Evolutionary conservation across 2,329 filamentous ascomycete species (phyloP).

Genomic region (Beauveria asiatica): DNA sequence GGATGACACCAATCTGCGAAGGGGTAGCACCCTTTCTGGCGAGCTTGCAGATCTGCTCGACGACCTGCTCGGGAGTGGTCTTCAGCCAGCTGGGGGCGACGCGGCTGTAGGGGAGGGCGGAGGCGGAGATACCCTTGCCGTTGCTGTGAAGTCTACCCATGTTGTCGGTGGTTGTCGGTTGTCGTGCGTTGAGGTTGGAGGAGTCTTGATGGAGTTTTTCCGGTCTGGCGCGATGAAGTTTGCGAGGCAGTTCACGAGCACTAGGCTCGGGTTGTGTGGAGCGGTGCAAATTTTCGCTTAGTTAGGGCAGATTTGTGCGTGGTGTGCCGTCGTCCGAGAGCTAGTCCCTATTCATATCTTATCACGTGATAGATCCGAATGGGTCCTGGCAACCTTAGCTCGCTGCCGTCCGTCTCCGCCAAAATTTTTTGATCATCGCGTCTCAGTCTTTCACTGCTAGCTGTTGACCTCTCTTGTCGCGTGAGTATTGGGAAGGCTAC

Average conservation of each 20-base stretch:
- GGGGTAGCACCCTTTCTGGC: constrained; percentile 98
- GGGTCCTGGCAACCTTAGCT: constrained; percentile 13
- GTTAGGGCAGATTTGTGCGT: constrained; percentile 32
- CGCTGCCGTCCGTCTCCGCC: constrained; percentile 7
- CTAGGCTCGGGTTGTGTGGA: constrained; percentile 28
- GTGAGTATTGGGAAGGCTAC: neutral
- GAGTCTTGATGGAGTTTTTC: constrained; percentile 20
- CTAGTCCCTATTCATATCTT: neutral
- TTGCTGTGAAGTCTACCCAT: constrained; percentile 99
- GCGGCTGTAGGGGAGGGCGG: constrained; percentile 94
- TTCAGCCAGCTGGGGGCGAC: constrained; percentile 91
- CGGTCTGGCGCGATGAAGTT: constrained; percentile 11
- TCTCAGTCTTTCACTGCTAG: neutral
- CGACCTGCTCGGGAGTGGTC: constrained; percentile 96
- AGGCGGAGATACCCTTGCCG: constrained; percentile 97
- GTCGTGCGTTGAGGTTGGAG: constrained; percentile 27
- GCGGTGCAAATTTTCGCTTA: constrained; percentile 34
- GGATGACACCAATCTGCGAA: constrained; percentile 97
- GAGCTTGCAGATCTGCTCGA: constrained; percentile 98
- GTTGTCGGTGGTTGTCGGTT: constrained; percentile 40
- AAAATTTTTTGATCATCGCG: neutral
- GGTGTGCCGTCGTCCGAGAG: neutral
- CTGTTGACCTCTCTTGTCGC: neutral
- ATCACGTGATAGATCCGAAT: neutral
- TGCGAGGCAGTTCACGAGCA: neutral